Evolutionary conservation across 805 yeast species (phyloP).

Genomic region (Kurtzmaniella fragi): DNA sequence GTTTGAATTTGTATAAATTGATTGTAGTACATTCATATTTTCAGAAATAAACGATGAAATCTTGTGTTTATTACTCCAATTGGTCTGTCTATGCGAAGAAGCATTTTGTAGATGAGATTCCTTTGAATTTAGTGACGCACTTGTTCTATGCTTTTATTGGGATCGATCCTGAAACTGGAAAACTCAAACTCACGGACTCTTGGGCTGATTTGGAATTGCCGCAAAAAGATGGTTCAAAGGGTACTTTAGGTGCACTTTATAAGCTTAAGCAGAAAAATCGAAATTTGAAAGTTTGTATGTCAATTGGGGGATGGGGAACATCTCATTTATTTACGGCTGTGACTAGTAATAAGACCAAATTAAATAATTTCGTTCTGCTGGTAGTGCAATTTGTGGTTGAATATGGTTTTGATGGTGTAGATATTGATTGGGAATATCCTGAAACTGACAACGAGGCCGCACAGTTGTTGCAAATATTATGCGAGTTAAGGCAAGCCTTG

Average conservation of each 20-base stretch:
- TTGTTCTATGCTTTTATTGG: constrained; percentile 74
- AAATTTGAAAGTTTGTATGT: constrained; percentile 54
- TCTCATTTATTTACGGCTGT: constrained; percentile 35
- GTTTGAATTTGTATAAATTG: too few relatives aligned
- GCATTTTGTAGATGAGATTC: constrained; percentile 61
- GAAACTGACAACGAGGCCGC: constrained; percentile 39
- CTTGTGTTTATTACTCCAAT: constrained; percentile 47
- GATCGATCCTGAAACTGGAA: constrained; percentile 51
- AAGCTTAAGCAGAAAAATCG: constrained; percentile 38
- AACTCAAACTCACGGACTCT: constrained; percentile 49
- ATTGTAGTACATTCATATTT: too few relatives aligned
- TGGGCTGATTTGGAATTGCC: constrained; percentile 59
- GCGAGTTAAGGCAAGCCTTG: constrained; percentile 34
- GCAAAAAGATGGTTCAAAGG: constrained; percentile 26
- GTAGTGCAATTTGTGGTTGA: constrained; percentile 42
- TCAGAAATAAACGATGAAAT: constrained; percentile 10
- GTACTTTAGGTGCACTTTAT: constrained; percentile 47
- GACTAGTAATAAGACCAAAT: constrained; percentile 12
- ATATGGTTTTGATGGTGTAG: constrained; percentile 83
- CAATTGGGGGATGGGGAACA: constrained; percentile 81
- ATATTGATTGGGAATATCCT: constrained; percentile 95
- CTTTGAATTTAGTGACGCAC: constrained; percentile 53
- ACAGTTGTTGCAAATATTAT: constrained; percentile 40
- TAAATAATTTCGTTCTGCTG: constrained; percentile 46
- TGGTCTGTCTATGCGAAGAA: constrained; percentile 39